These are phyloP conservation scores for Geranomyces michiganensis DNA, from an alignment of 192 early-diverging fungal genomes.

Conservation along the genomic window DNA sequence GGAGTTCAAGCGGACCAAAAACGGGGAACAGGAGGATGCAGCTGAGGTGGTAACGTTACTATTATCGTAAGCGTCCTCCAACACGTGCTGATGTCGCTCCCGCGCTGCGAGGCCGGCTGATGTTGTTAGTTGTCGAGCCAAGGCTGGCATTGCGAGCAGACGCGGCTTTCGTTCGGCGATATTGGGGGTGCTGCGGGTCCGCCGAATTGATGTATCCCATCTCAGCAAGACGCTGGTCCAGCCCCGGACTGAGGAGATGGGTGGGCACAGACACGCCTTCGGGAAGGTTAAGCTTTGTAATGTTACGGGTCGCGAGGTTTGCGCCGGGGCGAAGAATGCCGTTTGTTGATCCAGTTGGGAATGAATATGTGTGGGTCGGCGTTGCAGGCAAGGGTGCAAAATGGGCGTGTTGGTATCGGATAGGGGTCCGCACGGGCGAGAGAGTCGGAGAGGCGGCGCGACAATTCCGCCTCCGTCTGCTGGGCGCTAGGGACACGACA, in stretches of 20 bases:
- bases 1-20: too few relatives aligned
- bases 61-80: too few relatives aligned
- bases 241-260: conserved; percentile 14
- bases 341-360: background rate
- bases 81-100: too few relatives aligned
- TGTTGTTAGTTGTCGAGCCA: too few relatives aligned
- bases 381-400: too few relatives aligned
- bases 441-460: background rate
- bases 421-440: background rate
- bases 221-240: conserved; percentile 16
- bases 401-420: too few relatives aligned
- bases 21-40: too few relatives aligned
- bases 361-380: background rate
- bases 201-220: conserved; percentile 11
- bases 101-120: too few relatives aligned
- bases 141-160: too few relatives aligned
- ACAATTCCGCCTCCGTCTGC: background rate
- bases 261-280: conserved; percentile 18
- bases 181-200: too few relatives aligned
- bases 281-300: conserved; percentile 24
- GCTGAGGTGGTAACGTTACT: too few relatives aligned
- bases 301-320: conserved; percentile 16
- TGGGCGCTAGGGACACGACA: background rate
- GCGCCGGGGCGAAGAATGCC: background rate
- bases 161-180: too few relatives aligned